Evolutionary conservation across 2,329 filamentous ascomycete species (phyloP), one percentile per base, ranked within the genome.

Genomic region (Fusarium ramigenum): DNA sequence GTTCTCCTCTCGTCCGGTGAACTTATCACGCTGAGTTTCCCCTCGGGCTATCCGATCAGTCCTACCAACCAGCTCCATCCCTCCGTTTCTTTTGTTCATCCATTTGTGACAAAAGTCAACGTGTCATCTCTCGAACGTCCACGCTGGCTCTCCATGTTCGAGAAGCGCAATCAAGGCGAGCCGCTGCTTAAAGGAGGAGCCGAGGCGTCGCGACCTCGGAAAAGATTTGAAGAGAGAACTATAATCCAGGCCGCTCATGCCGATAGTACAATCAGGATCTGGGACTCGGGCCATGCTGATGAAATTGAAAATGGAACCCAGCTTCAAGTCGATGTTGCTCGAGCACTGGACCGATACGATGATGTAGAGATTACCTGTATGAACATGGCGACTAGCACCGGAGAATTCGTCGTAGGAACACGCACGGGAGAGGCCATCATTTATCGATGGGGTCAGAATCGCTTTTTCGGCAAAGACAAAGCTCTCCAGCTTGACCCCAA

Each of bases 51-150:
- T 81, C 93, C 94, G 2, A 97, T 98, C 62, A 93, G 92, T 34
- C 95, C 96, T 3, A 97, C 95, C 8, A 97, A 98, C 78, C 94
- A 97, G 82, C 87, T 99, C 10, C 96, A 97, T 78, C 89, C 95
- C 0, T 97, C 93, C 5, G 84, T 98, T 50, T 93, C 93, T 3
- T 93, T 98, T 71, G 92, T 97, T 11, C 95, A 98, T 78, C 96
- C 96, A 0, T 98, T 97, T 79, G 90, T 96, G 65, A 93, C 90
- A 60, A 90, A 91, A 57, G 86, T 93, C 58, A 88, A 89, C 21
- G 86, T 97, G n/a, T 88, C 93, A 15, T 88, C 90, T 18, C 86
- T 98, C 16, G 92, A 94, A 53, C 90, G 96, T 34, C 90, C 90
- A 12, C 89, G 92, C 72, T 99, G 96, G 96, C 88, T 98, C 19